These are phyloP conservation scores for Trichocomaceae sp. DNA, from an alignment of 2,329 filamentous ascomycete genomes.

Conservation along the genomic window DNA sequence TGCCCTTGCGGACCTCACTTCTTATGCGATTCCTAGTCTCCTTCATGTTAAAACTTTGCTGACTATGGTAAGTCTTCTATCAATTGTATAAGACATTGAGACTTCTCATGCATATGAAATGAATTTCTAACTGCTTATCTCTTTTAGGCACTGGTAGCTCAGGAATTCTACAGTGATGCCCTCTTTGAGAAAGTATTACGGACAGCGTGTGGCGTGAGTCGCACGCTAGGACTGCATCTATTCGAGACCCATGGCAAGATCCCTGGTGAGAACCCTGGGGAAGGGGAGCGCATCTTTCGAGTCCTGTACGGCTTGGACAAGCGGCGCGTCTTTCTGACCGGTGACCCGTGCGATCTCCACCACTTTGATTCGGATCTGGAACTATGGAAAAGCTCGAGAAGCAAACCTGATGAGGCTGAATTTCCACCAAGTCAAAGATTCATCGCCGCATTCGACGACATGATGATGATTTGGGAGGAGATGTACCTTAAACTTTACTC, in stretches of 20 bases:
- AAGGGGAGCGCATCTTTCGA: conserved; percentile 3
- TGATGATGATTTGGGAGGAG: conserved; percentile 8
- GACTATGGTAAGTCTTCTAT: not conserved
- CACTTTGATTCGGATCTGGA: conserved; percentile 7
- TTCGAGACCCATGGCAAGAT: not conserved
- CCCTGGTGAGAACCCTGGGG: not conserved
- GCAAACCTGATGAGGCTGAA: not conserved
- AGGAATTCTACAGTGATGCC: not conserved
- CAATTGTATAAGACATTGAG: not conserved
- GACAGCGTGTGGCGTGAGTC: not conserved
- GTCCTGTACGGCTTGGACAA: conserved; percentile 6
- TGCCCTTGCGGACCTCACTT: conserved; percentile 1
- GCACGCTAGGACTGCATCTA: not conserved
- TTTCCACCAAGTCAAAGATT: not conserved
- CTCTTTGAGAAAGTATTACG: conserved; percentile 7
- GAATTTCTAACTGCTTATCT: not conserved
- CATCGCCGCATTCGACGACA: not conserved
- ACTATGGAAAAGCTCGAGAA: not conserved
- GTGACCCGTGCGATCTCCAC: conserved; percentile 7
- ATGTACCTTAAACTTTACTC: conserved; percentile 4
- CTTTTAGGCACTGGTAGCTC: conserved; percentile 3
- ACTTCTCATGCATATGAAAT: not conserved
- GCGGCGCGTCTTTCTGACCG: conserved; percentile 6
- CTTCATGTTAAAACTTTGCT: conserved; percentile 4
- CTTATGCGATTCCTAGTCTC: not conserved